phyloP scores from a whole-genome alignment of 768 basidiomycete genomes.

The Hysterangium stoloniferum region DNA sequence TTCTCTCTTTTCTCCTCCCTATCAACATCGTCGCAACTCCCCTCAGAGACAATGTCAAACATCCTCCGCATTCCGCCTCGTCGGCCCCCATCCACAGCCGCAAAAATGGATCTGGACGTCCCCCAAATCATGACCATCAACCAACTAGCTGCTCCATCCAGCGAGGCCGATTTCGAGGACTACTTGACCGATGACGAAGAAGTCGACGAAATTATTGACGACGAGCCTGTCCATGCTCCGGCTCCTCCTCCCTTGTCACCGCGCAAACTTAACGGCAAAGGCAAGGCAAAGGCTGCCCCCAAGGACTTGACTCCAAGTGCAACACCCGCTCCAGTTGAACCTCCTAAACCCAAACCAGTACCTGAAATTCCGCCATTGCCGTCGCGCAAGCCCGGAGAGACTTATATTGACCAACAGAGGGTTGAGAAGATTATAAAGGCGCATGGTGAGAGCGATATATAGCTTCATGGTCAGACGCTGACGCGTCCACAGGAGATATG shows the following conservation, averaged over 20 bases:
- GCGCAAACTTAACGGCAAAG: constrained; percentile 10
- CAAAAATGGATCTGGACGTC: constrained; percentile 6
- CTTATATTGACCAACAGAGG: constrained; percentile 54
- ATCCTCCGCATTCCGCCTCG: constrained; percentile 11
- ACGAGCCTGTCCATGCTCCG: constrained; percentile 21
- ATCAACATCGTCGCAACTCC: not conserved
- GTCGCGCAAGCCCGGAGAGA: constrained; percentile 52
- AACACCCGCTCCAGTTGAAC: not conserved
- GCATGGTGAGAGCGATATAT: constrained; percentile 44
- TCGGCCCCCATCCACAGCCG: constrained; percentile 3
- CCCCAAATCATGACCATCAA: constrained; percentile 13
- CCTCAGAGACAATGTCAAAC: constrained; percentile 6
- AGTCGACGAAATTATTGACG: constrained; percentile 52
- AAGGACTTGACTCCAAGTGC: constrained; percentile 4
- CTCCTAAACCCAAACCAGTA: constrained; percentile 10
- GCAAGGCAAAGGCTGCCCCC: constrained; percentile 8
- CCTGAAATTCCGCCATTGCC: constrained; percentile 8
- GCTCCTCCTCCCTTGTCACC: constrained; percentile 3
- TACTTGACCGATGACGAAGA: constrained; percentile 37
- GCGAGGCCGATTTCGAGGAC: constrained; percentile 18
- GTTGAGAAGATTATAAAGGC: constrained; percentile 75
- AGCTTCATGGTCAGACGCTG: constrained; percentile 12
- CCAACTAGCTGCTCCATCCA: constrained; percentile 22
- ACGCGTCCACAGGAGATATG: constrained; percentile 39
- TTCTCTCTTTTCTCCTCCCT: constrained; percentile 4